Conservation (phyloP, 352 stramenopile genomes). For the Phytophthora citrophthora region DNA sequence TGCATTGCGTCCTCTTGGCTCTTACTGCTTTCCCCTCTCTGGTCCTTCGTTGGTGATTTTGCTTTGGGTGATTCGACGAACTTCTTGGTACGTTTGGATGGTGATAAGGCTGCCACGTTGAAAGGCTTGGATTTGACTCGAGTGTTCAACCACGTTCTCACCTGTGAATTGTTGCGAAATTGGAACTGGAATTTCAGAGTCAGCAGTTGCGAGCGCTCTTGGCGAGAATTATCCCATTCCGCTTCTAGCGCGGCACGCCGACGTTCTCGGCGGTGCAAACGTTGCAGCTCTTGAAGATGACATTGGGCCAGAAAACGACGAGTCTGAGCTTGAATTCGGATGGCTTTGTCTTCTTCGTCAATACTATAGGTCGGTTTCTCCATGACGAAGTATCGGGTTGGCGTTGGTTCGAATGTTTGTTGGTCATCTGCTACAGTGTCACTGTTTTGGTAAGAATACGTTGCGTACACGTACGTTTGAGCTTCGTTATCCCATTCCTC, state of each 20-base stretch:
- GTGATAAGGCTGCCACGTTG: constrained; percentile 5
- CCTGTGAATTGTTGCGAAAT: constrained; percentile 22
- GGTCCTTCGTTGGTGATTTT: constrained; percentile 7
- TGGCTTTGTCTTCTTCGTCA: constrained; percentile 57
- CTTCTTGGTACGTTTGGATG: constrained; percentile 18
- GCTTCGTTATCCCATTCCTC: constrained; percentile 62
- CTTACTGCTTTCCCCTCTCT: constrained; percentile 15
- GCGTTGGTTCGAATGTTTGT: constrained; percentile 21
- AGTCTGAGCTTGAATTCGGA: constrained; percentile 50
- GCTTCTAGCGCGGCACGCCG: constrained; percentile 41
- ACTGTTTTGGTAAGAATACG: constrained; percentile 13
- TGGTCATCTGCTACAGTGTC: constrained; percentile 14
- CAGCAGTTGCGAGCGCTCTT: constrained; percentile 54
- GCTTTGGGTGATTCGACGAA: constrained; percentile 2
- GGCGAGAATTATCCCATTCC: constrained; percentile 43
- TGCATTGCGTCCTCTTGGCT: background rate
- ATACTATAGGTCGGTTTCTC: constrained; percentile 71
- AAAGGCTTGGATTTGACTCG: constrained; percentile 27
- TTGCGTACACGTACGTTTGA: constrained; percentile 55
- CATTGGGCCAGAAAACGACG: constrained; percentile 51
- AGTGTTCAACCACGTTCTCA: constrained; percentile 19
- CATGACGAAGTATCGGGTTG: constrained; percentile 20
- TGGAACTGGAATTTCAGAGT: constrained; percentile 48
- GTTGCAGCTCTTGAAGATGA: constrained; percentile 34
- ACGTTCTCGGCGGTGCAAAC: constrained; percentile 33